Percentiles rank a stretch among this genome's conserved stretches.
phyloP scores from a whole-genome alignment of 192 early-diverging fungal genomes.

The Entomortierella beljakovae region DNA sequence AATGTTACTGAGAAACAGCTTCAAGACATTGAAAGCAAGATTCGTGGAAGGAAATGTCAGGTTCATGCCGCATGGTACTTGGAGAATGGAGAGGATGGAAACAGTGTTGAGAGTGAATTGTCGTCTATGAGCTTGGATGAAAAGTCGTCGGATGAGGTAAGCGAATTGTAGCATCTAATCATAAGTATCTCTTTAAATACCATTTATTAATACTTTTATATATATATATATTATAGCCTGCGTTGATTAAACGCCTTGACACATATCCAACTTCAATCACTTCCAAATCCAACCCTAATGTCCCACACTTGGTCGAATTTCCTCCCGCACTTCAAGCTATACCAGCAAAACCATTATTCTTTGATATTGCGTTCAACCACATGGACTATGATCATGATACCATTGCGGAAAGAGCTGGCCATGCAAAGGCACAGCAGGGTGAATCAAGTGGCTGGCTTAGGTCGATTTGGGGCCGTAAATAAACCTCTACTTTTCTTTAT shows the following conservation, averaged over 20 bases:
- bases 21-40: constrained; percentile 51
- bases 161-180: not conserved
- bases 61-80: constrained; percentile 67
- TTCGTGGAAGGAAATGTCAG: constrained; percentile 65
- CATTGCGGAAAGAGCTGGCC: constrained; percentile 40
- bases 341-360: constrained; percentile 81
- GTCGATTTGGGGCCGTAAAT: constrained; percentile 52
- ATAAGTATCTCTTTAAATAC: not conserved
- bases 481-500: not conserved
- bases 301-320: constrained; percentile 72
- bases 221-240: constrained; percentile 43
- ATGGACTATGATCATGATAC: constrained; percentile 65
- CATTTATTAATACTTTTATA: too few species aligned
- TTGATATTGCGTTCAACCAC: constrained; percentile 80
- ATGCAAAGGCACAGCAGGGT: constrained; percentile 23
- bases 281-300: constrained; percentile 44
- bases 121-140: constrained; percentile 55
- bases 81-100: constrained; percentile 46
- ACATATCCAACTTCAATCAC: constrained; percentile 61
- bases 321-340: constrained; percentile 73
- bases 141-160: constrained; percentile 55
- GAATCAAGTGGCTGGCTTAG: constrained; percentile 46
- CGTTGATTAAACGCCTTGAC: constrained; percentile 66
- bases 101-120: constrained; percentile 49
- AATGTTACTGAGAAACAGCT: constrained; percentile 56